Evolutionary conservation across 352 stramenopile genomes (phyloP).

Genomic region (Phytophthora rubi): DNA sequence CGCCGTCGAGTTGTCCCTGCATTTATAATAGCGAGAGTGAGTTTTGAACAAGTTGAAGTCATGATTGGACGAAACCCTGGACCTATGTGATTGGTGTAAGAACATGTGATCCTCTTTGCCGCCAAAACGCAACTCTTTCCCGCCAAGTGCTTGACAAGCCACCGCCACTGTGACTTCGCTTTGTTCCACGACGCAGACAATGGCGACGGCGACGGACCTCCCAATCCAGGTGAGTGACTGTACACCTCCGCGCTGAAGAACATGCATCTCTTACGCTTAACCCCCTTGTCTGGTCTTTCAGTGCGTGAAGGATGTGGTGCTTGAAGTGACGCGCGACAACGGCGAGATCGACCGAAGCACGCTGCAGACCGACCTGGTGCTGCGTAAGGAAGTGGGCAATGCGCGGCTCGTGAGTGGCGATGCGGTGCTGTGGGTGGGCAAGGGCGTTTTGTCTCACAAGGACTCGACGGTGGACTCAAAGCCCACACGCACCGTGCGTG

Average conservation of each 20-base stretch:
- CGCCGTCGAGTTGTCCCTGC: neutral
- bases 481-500: slow-evolving; percentile 48
- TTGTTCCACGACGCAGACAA: slow-evolving; percentile 12
- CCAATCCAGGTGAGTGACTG: slow-evolving; percentile 31
- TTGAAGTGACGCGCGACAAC: slow-evolving; percentile 58
- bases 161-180: slow-evolving; percentile 11
- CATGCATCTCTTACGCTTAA: slow-evolving; percentile 2
- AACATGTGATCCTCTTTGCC: slow-evolving; percentile 39
- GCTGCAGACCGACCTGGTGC: slow-evolving; percentile 50
- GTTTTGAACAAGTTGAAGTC: slow-evolving; percentile 35
- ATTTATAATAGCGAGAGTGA: neutral
- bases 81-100: slow-evolving; percentile 21
- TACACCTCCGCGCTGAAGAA: neutral
- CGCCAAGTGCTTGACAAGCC: slow-evolving; percentile 29
- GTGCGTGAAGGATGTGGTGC: slow-evolving; percentile 62
- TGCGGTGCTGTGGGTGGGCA: slow-evolving; percentile 70
- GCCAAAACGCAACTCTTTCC: slow-evolving; percentile 39
- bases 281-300: slow-evolving; percentile 12
- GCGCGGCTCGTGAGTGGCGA: slow-evolving; percentile 79
- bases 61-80: slow-evolving; percentile 25
- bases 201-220: slow-evolving; percentile 36
- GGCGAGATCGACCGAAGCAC: slow-evolving; percentile 43
- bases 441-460: slow-evolving; percentile 54
- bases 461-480: slow-evolving; percentile 44
- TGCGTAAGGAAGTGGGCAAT: slow-evolving; percentile 86